Conservation (phyloP, 2,329 filamentous ascomycete genomes). For the Trichoderma hamatum region DNA sequence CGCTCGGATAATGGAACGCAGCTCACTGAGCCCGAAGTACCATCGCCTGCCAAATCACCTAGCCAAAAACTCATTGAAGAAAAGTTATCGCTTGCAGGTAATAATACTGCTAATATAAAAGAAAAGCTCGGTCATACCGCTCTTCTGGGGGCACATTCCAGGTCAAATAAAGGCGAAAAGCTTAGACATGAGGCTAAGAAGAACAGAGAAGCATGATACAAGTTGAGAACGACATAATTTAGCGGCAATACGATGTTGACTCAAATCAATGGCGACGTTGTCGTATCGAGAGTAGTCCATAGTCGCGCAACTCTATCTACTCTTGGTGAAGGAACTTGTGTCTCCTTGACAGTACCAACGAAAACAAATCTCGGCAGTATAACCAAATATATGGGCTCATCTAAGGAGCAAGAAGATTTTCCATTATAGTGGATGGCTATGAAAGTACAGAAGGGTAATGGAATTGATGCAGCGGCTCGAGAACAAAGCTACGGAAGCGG, state of each 20-base stretch:
- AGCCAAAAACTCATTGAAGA: neutral
- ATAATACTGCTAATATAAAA: neutral
- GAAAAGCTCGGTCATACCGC: neutral
- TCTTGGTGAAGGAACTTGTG: neutral
- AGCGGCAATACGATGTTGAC: neutral
- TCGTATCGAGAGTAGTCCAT: neutral
- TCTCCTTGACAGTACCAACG: neutral
- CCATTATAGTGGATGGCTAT: neutral
- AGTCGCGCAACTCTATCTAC: neutral
- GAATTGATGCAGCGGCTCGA: neutral
- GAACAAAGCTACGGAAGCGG: neutral
- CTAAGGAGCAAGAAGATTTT: neutral
- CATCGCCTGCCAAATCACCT: neutral
- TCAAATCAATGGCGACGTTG: neutral
- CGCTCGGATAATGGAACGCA: slow-evolving; percentile 11
- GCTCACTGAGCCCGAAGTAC: slow-evolving; percentile 3
- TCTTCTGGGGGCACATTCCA: neutral
- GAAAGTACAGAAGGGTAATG: neutral
- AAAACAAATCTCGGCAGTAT: neutral
- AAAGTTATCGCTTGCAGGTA: neutral
- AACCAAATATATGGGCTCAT: neutral
- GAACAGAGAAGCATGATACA: neutral
- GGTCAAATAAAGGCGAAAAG: neutral
- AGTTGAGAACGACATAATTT: neutral
- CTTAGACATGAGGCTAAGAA: neutral